Conservation (phyloP, 2,329 filamentous ascomycete species). For the Pseudogymnoascus sp. region DNA sequence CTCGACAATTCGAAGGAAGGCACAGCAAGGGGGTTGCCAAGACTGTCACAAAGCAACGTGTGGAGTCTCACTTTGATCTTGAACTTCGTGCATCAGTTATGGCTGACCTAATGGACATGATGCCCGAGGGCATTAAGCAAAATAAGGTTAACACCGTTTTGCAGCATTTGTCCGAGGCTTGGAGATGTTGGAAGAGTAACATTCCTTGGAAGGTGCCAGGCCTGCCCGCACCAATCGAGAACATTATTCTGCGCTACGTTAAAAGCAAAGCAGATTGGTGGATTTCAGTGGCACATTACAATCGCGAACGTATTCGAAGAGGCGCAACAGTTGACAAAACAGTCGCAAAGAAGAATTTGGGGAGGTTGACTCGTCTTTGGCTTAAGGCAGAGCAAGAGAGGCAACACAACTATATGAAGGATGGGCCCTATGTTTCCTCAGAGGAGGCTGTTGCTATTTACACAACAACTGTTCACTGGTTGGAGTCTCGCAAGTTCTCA, state of each 20-base stretch:
- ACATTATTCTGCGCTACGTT: conserved; percentile 96
- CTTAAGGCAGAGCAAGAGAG: conserved; percentile 96
- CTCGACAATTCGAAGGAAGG: conserved; percentile 94
- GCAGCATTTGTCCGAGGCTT: conserved; percentile 94
- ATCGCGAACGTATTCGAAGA: conserved; percentile 90
- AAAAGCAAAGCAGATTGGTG: conserved; percentile 99
- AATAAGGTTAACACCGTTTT: conserved; percentile 98
- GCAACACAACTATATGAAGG: conserved; percentile 99
- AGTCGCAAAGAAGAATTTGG: conserved; percentile 97
- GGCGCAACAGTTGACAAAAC: conserved; percentile 98
- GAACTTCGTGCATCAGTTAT: conserved; percentile 97
- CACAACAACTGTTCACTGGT: conserved; percentile 97
- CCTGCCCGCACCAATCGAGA: conserved; percentile 92
- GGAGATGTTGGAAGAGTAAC: conserved; percentile 99
- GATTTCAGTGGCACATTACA: conserved; percentile 98
- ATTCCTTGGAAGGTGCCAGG: conserved; percentile 99
- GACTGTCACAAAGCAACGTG: conserved; percentile 97
- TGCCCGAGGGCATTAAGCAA: conserved; percentile 99
- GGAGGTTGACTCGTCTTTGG: conserved; percentile 89
- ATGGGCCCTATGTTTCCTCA: conserved; percentile 94
- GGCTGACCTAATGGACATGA: conserved; percentile 99
- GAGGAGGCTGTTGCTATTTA: conserved; percentile 99
- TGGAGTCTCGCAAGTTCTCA: conserved; percentile 96
- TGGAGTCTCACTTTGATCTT: conserved; percentile 96
- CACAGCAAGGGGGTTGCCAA: conserved; percentile 99